These are phyloP conservation scores for Chernovozyma sophiae-reginae DNA, from an alignment of 1,139 yeast species.

Conservation along the genomic window DNA sequence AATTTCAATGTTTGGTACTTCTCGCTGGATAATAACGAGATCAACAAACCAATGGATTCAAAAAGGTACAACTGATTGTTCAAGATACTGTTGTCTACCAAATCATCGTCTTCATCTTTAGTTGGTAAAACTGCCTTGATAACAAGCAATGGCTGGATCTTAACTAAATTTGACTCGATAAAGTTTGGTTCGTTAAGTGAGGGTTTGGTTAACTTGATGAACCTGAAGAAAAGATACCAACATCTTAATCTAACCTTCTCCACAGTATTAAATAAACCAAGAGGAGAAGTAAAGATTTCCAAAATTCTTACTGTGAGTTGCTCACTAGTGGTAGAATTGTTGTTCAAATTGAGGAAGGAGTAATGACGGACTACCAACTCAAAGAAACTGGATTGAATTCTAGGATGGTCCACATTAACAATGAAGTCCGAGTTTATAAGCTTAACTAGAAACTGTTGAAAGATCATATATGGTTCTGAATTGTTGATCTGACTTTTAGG, in stretches of 20 bases:
- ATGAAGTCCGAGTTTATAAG: slow-evolving; percentile 57
- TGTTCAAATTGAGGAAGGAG: slow-evolving; percentile 47
- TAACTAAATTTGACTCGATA: slow-evolving; percentile 34
- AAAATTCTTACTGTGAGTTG: slow-evolving; percentile 61
- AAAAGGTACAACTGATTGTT: slow-evolving; percentile 78
- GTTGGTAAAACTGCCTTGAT: slow-evolving; percentile 57
- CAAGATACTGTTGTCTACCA: slow-evolving; percentile 59
- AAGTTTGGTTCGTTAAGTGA: slow-evolving; percentile 43
- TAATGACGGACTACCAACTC: slow-evolving; percentile 83
- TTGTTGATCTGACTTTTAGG: slow-evolving; percentile 60
- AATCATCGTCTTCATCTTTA: slow-evolving; percentile 49
- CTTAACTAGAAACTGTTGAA: slow-evolving; percentile 60
- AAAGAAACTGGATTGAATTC: slow-evolving; percentile 75
- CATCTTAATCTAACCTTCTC: slow-evolving; percentile 77
- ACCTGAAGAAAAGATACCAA: slow-evolving; percentile 87
- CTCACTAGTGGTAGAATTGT: slow-evolving; percentile 16
- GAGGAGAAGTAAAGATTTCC: slow-evolving; percentile 71
- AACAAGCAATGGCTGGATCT: slow-evolving; percentile 47
- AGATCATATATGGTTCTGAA: slow-evolving; percentile 58
- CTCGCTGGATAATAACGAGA: slow-evolving; percentile 43
- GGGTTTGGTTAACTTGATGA: slow-evolving; percentile 74
- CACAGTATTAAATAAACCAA: slow-evolving; percentile 73
- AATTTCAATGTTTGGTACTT: slow-evolving; percentile 32
- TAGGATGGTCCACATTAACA: slow-evolving; percentile 60
- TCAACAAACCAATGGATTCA: slow-evolving; percentile 72